Conservation (phyloP, 306 rosid genomes). For the Cucurbita ficifolia region DNA sequence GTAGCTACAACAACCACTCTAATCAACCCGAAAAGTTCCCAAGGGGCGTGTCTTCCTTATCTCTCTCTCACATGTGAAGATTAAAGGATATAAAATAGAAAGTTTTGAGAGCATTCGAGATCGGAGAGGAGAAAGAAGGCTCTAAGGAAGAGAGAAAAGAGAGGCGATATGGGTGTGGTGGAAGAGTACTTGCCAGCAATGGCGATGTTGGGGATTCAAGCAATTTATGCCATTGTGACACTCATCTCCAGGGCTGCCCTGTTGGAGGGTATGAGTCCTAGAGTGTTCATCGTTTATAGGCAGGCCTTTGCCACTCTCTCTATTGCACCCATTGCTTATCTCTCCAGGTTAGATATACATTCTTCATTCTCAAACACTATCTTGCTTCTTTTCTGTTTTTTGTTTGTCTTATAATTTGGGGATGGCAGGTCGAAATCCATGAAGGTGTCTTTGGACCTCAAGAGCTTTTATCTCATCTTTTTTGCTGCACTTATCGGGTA, state of each 20-base stretch:
- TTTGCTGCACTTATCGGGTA: constrained; percentile 51
- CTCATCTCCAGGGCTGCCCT: constrained; percentile 52
- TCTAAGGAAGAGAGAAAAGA: too few species aligned
- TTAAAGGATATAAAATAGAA: background rate
- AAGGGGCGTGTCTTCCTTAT: too few species aligned
- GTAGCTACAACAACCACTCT: too few species aligned
- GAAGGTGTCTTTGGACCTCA: constrained; percentile 20
- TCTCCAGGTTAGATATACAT: constrained; percentile 12
- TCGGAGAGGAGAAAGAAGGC: background rate
- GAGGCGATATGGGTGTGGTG: constrained; percentile 19
- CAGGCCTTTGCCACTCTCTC: constrained; percentile 53
- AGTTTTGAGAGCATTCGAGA: background rate
- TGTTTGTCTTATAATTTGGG: too few species aligned
- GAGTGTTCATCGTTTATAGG: constrained; percentile 44
- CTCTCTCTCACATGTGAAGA: background rate
- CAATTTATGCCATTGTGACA: constrained; percentile 39
- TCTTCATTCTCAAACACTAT: too few species aligned
- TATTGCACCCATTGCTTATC: constrained; percentile 30
- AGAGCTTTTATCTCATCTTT: constrained; percentile 39
- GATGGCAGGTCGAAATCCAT: constrained; percentile 17
- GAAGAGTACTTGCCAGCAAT: constrained; percentile 26
- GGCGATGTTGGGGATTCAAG: constrained; percentile 36
- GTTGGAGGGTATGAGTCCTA: constrained; percentile 49
- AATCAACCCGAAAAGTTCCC: too few species aligned
- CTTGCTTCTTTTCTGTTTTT: too few species aligned